These are phyloP conservation scores for Elaeagnus macrophylla DNA, from an alignment of 306 rosid species.

Conservation along the genomic window DNA sequence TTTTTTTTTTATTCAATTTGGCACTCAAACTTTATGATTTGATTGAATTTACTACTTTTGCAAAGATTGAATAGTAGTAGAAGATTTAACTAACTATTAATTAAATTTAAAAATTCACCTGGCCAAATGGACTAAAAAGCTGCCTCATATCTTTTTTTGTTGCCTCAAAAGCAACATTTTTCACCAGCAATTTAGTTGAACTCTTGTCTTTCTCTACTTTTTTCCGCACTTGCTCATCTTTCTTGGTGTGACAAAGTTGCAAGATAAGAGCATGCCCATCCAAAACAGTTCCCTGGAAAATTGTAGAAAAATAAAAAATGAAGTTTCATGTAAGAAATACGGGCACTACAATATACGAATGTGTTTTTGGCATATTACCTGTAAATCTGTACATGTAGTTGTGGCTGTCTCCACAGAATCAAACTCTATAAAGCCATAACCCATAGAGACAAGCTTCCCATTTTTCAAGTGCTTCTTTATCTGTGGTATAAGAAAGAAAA, in stretches of 20 bases:
- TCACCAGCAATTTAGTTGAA: conserved; percentile 73
- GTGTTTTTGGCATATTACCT: conserved; percentile 29
- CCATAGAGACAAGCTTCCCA: conserved; percentile 81
- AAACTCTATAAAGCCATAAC: conserved; percentile 81
- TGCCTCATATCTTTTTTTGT: conserved; percentile 75
- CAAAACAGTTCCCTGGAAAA: conserved; percentile 67
- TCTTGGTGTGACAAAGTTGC: conserved; percentile 71
- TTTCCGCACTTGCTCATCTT: conserved; percentile 37
- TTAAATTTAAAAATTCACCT: conserved; percentile 46
- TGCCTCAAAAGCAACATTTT: conserved; percentile 87
- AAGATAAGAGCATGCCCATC: conserved; percentile 74
- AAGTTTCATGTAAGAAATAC: conserved; percentile 8
- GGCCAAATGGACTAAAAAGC: conserved; percentile 86
- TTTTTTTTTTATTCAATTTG: too few species aligned
- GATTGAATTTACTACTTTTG: too few species aligned
- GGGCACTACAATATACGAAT: too few species aligned
- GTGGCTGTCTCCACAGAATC: conserved; percentile 73
- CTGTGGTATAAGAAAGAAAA: conserved; percentile 27
- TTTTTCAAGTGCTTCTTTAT: conserved; percentile 77
- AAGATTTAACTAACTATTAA: too few species aligned
- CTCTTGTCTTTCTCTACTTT: conserved; percentile 55
- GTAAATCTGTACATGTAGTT: conserved; percentile 50
- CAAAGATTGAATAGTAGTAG: too few species aligned
- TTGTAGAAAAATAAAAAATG: neutral
- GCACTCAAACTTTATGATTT: too few species aligned